These are phyloP conservation scores for Aspergillus diversus DNA, from an alignment of 495 filamentous ascomycete genomes.

Conservation along the genomic window DNA sequence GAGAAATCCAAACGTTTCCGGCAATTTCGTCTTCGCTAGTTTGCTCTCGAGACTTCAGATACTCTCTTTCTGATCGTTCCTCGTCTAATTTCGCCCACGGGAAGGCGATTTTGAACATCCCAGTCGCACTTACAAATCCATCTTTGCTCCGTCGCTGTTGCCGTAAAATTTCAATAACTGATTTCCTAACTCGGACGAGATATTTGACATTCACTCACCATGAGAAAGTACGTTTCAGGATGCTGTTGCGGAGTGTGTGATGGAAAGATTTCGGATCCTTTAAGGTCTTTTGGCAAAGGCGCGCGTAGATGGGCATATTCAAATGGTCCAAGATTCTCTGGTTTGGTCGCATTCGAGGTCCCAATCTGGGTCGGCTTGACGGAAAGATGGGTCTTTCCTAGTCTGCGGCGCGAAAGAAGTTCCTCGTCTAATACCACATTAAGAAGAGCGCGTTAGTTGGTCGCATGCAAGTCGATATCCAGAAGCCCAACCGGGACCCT, in stretches of 20 bases:
- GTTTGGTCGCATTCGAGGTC: conserved; percentile 65
- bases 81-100: conserved; percentile 86
- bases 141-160: conserved; percentile 83
- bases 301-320: conserved; percentile 95
- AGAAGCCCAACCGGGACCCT: conserved; percentile 8
- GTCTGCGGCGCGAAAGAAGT: conserved; percentile 79
- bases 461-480: conserved; percentile 30
- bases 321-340: conserved; percentile 77
- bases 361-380: conserved; percentile 73
- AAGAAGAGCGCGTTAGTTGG: conserved; percentile 20
- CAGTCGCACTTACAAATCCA: conserved; percentile 92
- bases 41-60: conserved; percentile 73
- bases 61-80: conserved; percentile 84
- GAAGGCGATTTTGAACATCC: conserved; percentile 99
- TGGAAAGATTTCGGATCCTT: conserved; percentile 87
- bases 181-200: background rate
- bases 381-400: conserved; percentile 88
- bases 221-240: conserved; percentile 93
- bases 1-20: conserved; percentile 95
- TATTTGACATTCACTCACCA: conserved; percentile 59
- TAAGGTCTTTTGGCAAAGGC: conserved; percentile 84
- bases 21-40: conserved; percentile 91
- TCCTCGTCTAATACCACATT: conserved; percentile 64
- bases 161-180: conserved; percentile 15
- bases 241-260: conserved; percentile 54